Base-by-base conservation (phyloP, 2,329 filamentous ascomycete genomes). In the Paecilomyces dactylethromorphus region DNA sequence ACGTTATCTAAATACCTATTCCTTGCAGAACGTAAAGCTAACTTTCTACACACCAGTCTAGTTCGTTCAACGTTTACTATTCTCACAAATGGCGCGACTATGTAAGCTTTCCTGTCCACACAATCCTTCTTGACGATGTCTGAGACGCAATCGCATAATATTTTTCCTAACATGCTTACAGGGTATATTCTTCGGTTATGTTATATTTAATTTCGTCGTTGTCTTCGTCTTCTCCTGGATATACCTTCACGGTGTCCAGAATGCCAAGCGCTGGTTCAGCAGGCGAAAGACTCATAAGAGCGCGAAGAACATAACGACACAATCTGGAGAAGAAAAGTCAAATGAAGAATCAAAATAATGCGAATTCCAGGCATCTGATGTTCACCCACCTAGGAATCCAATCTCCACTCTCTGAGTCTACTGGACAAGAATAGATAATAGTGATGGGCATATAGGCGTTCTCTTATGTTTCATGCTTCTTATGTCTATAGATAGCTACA, bases 81-180 rank as follows among this genome's bases (percentile, higher is more conserved):
- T 70, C 70, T 1, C 71, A 88, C 56, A 84, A 86, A 53, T 90
- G 87, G 87, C 74, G 86, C 11, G 76, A 88, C 59, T 89, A 87
- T 71, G 74, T 76, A 63, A 66, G 74, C 68, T 50, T 6, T 18
- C 7, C 78, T 31, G 3, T 39, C 8, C 26, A n/a, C 12, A 49
- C 58, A 55, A 18, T 8, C 18, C 49, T 45, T 5, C 3, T 26
- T 59, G 29, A 22, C 8, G 22, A 55, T 31, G 50, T 1, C 21
- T 35, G 13, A 35, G 11, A 15, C 53, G 33, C 58, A 58, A 52
- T 35, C n/a, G 6, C 2, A 18, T 3, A 18, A 31, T 3, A 45
- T 3, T 45, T 29, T 35, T 32, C 10, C 50, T 59, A 26, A 57
- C 50, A 24, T 54, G 21, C 13, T 24, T 1, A 24, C n/a, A 75